Evolutionary conservation across 345 rosid genomes (phyloP), one percentile per base, ranked within the genome.

Genomic region (Eucalyptus globulus): DNA sequence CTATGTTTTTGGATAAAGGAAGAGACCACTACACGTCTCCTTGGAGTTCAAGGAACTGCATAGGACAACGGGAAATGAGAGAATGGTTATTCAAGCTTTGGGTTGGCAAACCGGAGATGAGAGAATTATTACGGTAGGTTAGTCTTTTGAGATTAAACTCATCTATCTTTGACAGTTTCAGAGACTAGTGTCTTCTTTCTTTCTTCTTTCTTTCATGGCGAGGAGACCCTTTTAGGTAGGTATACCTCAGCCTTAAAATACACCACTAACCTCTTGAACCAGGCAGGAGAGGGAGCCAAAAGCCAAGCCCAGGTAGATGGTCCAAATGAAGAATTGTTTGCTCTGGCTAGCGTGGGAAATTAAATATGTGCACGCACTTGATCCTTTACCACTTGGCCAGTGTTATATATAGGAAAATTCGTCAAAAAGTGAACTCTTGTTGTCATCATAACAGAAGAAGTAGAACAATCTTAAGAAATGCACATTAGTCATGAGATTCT

Each of bases 61-160:
- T 96, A 27, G 99, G 99, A 87, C 98, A 95, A 85, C 94, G 99
- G 91, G 98, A 97, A 94, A 95, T 97, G 99, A 96, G 99, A 89
- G 96, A 92, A 50, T 97, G 99, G 99, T 89, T 97, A 90, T 94
- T 89, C 87, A 96, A 92, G 92, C 99, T 97, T 89, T 97, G 99
- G 99, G 88, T 91, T 89, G 88, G 91, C 56, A 97, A 95, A 89
- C 97, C 99, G 49, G 98, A 88, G 92, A 92, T 95, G 94, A 93
- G 99, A 92, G 93, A 93, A 45, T 94, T 96, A 43, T 89, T 95
- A 90, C 96, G 99, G 99, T 96, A 97, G 99, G 99, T 97, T 69
- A 16, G 80, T 31, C 43, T 69, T 69, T 69, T 69, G 43, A 69
- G 80, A 34, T 16, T 9, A 65, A 65, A 34, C 43, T 69, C 80